phyloP scores from a whole-genome alignment of 2,329 filamentous ascomycete species.

The Xylariales sp. region DNA sequence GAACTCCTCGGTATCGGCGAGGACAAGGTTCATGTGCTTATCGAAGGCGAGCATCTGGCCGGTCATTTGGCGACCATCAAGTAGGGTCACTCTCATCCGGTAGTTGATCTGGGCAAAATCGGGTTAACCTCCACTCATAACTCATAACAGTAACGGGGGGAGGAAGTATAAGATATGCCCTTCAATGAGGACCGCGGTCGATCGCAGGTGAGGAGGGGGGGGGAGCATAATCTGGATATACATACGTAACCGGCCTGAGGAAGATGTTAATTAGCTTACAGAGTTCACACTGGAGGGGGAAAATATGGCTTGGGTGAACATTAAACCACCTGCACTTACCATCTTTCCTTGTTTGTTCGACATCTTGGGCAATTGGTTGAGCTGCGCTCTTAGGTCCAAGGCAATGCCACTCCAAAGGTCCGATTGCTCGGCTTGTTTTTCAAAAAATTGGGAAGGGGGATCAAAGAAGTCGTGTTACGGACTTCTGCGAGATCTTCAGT shows the following conservation, averaged over 20 bases:
- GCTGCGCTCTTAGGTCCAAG: no score
- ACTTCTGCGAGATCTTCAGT: constrained; percentile 34
- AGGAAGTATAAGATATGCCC: no score
- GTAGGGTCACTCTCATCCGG: constrained; percentile 94
- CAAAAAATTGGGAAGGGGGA: constrained; percentile 40
- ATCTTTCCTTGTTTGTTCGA: constrained; percentile 99
- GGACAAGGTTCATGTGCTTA: constrained; percentile 99
- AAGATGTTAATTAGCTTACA: no score
- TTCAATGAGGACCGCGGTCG: no score
- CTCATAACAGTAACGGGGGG: no score
- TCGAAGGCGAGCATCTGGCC: constrained; percentile 98
- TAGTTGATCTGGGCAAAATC: constrained; percentile 86
- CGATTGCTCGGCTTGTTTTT: constrained; percentile 24
- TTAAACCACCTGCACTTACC: no score
- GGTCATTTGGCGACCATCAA: constrained; percentile 93
- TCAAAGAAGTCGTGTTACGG: constrained; percentile 26
- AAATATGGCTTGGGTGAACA: no score
- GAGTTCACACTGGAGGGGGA: no score
- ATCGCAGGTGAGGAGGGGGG: constrained; percentile 11
- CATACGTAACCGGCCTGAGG: constrained; percentile 67
- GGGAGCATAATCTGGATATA: constrained; percentile 30
- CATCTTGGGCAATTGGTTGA: constrained; percentile 49
- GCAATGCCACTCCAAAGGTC: constrained; percentile 38
- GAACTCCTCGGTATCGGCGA: constrained; percentile 98
- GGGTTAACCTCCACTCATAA: no score